Conservation (phyloP, 192 early-diverging fungal genomes). For the Backusella australiensis region DNA sequence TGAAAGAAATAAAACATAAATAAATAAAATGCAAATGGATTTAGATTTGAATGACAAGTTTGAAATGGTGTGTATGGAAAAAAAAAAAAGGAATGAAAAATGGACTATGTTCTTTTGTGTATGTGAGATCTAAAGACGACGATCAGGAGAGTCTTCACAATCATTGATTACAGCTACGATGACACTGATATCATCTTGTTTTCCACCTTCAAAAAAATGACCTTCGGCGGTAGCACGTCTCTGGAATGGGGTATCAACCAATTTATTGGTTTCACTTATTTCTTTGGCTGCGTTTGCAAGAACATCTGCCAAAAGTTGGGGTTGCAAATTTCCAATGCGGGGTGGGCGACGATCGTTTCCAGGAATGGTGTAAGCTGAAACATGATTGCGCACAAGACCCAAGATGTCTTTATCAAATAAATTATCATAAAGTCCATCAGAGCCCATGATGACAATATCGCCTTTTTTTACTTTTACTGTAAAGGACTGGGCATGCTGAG, state of each 20-base stretch:
- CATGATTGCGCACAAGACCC: constrained; percentile 41
- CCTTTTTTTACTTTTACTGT: constrained; percentile 83
- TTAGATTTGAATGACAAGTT: background rate
- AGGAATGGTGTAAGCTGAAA: constrained; percentile 25
- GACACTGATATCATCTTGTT: constrained; percentile 93
- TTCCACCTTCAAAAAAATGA: constrained; percentile 70
- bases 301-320: constrained; percentile 73
- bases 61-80: background rate
- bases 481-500: constrained; percentile 79
- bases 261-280: constrained; percentile 74
- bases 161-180: constrained; percentile 82
- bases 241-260: constrained; percentile 85
- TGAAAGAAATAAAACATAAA: background rate
- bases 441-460: constrained; percentile 90
- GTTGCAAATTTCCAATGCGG: constrained; percentile 66
- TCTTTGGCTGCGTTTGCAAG: constrained; percentile 74
- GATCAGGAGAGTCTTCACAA: constrained; percentile 69
- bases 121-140: constrained; percentile 41
- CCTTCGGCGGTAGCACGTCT: constrained; percentile 91
- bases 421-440: constrained; percentile 97
- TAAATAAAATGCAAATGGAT: background rate
- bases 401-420: constrained; percentile 96
- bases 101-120: background rate
- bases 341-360: constrained; percentile 14
- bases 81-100: background rate